phyloP scores from a whole-genome alignment of 2,329 filamentous ascomycete genomes.

The Fusarium nodosum region DNA sequence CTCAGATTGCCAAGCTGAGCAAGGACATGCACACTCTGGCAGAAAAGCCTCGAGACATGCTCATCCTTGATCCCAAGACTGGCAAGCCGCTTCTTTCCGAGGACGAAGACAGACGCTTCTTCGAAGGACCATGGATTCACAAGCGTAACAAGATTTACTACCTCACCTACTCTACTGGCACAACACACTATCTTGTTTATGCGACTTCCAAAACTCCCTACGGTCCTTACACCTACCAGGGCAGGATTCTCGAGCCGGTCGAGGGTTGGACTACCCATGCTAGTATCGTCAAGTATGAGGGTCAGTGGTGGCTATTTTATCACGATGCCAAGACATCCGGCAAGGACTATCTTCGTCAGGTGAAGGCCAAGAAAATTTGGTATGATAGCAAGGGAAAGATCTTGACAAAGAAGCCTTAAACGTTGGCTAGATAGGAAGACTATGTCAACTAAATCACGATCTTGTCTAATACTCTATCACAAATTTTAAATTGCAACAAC shows the following conservation, averaged over 20 bases:
- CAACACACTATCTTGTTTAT: constrained; percentile 20
- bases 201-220: constrained; percentile 21
- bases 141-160: constrained; percentile 30
- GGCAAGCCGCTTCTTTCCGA: constrained; percentile 19
- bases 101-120: constrained; percentile 18
- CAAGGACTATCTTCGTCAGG: constrained; percentile 19
- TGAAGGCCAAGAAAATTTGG: constrained; percentile 32
- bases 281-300: constrained; percentile 26
- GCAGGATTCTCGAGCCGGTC: constrained; percentile 18
- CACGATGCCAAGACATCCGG: constrained; percentile 24
- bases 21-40: constrained; percentile 27
- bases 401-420: constrained; percentile 5
- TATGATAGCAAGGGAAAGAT: constrained; percentile 28
- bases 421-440: background rate
- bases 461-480: background rate
- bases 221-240: constrained; percentile 28
- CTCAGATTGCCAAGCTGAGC: constrained; percentile 28
- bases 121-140: constrained; percentile 16
- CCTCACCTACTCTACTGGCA: constrained; percentile 25
- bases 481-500: background rate
- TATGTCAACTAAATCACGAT: constrained; percentile 48
- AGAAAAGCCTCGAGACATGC: constrained; percentile 24
- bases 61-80: constrained; percentile 20
- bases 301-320: constrained; percentile 29
- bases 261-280: constrained; percentile 27